phyloP scores from a whole-genome alignment of 2,329 filamentous ascomycete species.

The Scedosporium apiospermum region DNA sequence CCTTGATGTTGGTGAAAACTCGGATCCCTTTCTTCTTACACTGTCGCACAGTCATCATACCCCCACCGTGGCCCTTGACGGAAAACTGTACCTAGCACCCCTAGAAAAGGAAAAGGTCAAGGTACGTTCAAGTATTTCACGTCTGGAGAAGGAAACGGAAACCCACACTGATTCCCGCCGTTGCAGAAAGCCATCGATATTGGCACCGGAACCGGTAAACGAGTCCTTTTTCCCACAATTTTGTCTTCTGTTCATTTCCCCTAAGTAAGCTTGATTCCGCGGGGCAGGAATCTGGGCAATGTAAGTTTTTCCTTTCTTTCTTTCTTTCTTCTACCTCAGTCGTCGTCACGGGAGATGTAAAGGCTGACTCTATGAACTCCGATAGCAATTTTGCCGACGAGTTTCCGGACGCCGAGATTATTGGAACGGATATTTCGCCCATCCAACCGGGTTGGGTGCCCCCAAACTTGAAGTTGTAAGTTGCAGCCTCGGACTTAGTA shows the following conservation, averaged over 20 bases:
- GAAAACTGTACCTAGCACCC: slow-evolving; percentile 16
- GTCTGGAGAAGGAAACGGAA: no score
- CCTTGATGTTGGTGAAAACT: no score
- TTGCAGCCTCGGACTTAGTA: background rate
- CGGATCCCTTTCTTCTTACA: no score
- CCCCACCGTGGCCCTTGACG: slow-evolving; percentile 12
- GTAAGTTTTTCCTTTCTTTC: slow-evolving; percentile 25
- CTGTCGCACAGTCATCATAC: background rate
- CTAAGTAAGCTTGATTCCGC: no score
- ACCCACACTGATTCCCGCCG: slow-evolving; percentile 6
- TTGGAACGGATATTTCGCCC: slow-evolving; percentile 46
- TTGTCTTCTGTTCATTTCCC: no score
- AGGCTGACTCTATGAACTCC: slow-evolving; percentile 7
- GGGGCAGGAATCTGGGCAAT: slow-evolving; percentile 42
- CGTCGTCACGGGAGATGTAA: no score
- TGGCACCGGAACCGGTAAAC: slow-evolving; percentile 11
- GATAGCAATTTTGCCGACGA: slow-evolving; percentile 39
- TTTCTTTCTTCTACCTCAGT: no score
- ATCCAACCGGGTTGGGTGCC: slow-evolving; percentile 45
- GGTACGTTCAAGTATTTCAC: background rate
- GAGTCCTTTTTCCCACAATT: no score
- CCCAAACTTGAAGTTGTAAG: slow-evolving; percentile 22
- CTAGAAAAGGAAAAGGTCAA: slow-evolving; percentile 8
- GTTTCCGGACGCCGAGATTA: slow-evolving; percentile 31
- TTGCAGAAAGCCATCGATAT: slow-evolving; percentile 12